These are phyloP conservation scores for Elongisporangium undulatum DNA, from an alignment of 352 stramenopile genomes.

Conservation along the genomic window DNA sequence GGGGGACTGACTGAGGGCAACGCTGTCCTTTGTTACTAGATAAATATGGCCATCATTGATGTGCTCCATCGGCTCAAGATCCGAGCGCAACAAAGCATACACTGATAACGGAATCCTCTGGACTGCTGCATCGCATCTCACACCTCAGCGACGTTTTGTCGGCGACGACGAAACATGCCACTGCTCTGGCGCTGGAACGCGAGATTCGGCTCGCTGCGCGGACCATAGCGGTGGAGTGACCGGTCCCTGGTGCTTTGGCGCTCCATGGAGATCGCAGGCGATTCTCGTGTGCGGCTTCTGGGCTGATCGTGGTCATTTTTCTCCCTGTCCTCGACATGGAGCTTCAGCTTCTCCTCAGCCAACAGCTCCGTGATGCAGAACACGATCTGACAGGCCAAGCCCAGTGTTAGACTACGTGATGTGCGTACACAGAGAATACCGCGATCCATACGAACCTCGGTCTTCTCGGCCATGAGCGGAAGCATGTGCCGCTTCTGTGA, in stretches of 20 bases:
- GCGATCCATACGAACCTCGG: constrained; percentile 32
- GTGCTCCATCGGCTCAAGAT: constrained; percentile 42
- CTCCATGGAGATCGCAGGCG: too few species aligned
- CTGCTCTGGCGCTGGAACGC: too few species aligned
- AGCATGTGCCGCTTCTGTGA: constrained; percentile 66
- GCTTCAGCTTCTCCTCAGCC: constrained; percentile 23
- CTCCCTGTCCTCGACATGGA: constrained; percentile 20
- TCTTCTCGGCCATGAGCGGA: constrained; percentile 59
- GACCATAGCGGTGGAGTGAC: too few species aligned
- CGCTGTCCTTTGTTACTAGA: constrained; percentile 20
- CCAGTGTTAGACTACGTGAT: background rate
- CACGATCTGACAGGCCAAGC: constrained; percentile 30
- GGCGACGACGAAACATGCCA: too few species aligned
- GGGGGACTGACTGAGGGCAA: background rate
- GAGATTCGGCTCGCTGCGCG: too few species aligned
- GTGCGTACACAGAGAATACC: background rate
- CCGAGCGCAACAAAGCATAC: constrained; percentile 13
- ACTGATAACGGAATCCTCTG: constrained; percentile 4
- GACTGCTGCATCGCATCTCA: too few species aligned
- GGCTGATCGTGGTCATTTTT: too few species aligned
- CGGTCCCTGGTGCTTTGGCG: too few species aligned
- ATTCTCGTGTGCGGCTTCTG: too few species aligned
- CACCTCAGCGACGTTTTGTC: too few species aligned
- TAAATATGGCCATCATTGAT: constrained; percentile 65
- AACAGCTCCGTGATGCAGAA: constrained; percentile 57